Evolutionary conservation across 202 grass and related monocot species (phyloP).

Genomic region (Hordeum pubiflorum): DNA sequence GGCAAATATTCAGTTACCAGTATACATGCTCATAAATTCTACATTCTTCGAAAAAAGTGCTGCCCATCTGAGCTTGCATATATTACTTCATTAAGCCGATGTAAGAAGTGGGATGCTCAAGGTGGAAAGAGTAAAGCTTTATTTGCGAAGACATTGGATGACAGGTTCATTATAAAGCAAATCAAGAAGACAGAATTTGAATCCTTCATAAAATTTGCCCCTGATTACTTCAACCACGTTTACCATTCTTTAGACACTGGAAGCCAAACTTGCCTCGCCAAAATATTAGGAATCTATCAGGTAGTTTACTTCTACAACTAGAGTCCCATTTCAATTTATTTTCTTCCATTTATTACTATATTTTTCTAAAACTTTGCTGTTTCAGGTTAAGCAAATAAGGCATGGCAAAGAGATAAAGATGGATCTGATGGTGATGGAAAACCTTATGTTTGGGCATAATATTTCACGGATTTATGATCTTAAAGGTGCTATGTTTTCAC

Average conservation of each 20-base stretch:
- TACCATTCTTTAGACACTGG: slow-evolving; percentile 69
- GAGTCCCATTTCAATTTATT: slow-evolving; percentile 9
- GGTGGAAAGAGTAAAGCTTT: slow-evolving; percentile 89
- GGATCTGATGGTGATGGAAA: slow-evolving; percentile 99
- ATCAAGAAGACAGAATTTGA: slow-evolving; percentile 97
- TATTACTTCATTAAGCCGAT: slow-evolving; percentile 81
- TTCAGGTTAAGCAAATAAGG: slow-evolving; percentile 76
- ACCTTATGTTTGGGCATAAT: slow-evolving; percentile 83
- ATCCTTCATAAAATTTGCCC: slow-evolving; percentile 80
- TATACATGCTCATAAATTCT: slow-evolving; percentile 64
- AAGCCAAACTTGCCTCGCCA: slow-evolving; percentile 88
- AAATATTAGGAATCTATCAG: slow-evolving; percentile 96
- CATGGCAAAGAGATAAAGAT: slow-evolving; percentile 77
- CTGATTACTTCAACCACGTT: slow-evolving; percentile 86
- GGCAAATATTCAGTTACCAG: slow-evolving; percentile 68
- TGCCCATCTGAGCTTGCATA: slow-evolving; percentile 87
- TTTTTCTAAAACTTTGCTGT: slow-evolving; percentile 22
- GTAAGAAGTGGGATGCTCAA: slow-evolving; percentile 97
- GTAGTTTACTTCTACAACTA: slow-evolving; percentile 35
- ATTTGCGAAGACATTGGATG: slow-evolving; percentile 94
- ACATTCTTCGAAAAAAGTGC: slow-evolving; percentile 71
- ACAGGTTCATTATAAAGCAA: slow-evolving; percentile 95
- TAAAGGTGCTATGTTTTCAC: slow-evolving; percentile 72
- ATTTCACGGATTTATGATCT: slow-evolving; percentile 85
- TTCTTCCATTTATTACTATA: not conserved